phyloP scores from a whole-genome alignment of 2,329 filamentous ascomycete species.

The Colletotrichum tabaci region DNA sequence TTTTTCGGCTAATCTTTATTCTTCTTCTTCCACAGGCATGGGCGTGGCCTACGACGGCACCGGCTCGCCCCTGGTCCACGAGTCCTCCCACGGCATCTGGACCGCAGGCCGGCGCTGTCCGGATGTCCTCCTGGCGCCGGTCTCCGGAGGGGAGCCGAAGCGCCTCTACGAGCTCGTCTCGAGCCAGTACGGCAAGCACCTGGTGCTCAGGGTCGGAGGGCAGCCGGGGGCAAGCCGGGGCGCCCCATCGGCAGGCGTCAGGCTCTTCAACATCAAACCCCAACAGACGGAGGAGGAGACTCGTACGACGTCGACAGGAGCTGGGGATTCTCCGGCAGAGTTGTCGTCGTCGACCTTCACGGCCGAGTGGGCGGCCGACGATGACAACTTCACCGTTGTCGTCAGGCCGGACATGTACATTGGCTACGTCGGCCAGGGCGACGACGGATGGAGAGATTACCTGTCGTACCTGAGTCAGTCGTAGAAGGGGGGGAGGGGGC shows the following conservation, averaged over 20 bases:
- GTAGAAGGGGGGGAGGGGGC: not conserved
- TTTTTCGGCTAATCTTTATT: slow-evolving; percentile 12
- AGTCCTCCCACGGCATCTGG: slow-evolving; percentile 54
- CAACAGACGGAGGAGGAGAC: slow-evolving; percentile 1
- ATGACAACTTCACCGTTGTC: slow-evolving; percentile 51
- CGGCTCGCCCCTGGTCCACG: slow-evolving; percentile 52
- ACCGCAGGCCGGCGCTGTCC: slow-evolving; percentile 56
- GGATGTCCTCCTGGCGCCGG: slow-evolving; percentile 50
- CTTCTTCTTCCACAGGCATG: slow-evolving; percentile 50
- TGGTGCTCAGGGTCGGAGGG: slow-evolving; percentile 46
- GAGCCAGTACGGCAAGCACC: slow-evolving; percentile 50
- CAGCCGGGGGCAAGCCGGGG: slow-evolving; percentile 24
- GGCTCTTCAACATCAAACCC: slow-evolving; percentile 36
- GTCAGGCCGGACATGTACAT: slow-evolving; percentile 60
- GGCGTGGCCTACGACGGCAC: slow-evolving; percentile 57
- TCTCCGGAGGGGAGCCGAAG: slow-evolving; percentile 38
- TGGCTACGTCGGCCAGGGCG: slow-evolving; percentile 51
- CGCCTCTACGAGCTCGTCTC: slow-evolving; percentile 51
- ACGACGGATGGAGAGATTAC: slow-evolving; percentile 49
- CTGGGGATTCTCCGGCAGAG: slow-evolving; percentile 11
- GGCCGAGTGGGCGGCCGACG: slow-evolving; percentile 49
- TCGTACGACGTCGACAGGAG: slow-evolving; percentile 33
- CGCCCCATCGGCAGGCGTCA: slow-evolving; percentile 5
- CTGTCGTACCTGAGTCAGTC: slow-evolving; percentile 41
- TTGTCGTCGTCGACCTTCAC: slow-evolving; percentile 47